Base-by-base conservation (phyloP, 257 asterid genomes). In the Penstemon newberryi region DNA sequence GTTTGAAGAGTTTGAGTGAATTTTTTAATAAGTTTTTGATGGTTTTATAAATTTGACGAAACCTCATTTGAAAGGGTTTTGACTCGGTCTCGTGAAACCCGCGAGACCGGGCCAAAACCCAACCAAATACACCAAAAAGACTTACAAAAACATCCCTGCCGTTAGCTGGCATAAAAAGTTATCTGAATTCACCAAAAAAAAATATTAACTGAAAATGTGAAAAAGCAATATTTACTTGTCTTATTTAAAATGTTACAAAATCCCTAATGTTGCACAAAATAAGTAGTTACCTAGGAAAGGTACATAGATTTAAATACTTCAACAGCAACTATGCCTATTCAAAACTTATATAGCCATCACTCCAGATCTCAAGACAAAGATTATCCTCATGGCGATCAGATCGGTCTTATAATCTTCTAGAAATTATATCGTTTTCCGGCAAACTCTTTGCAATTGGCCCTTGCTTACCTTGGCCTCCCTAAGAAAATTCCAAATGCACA, bases 381-480 rank as follows among this genome's bases (percentile, higher is more conserved):
- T 52, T 13, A 47, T 3, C 68, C 70, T 8, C 55, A 9, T 11
- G 12, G 15, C 12, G 18, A 39, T 58, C 33, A 19, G 18, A 36
- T 12, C 59, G 18, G n/a, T 44, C 59, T 47, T 46, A 63, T 52
- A 61, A 71, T 44, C 72, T 39, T 38, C 56, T 18, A 10, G 74
- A 49, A 13, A 45, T 19, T 9, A 49, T 4, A 60, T 70, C 71
- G 18, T 65, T 69, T 68, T 71, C 75, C 40, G 58, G 77, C 63
- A 70, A 8, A 73, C 71, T 83, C 79, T 69, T 75, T 43, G 73
- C 40, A 33, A 36, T 70, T 54, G 70, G 60, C 63, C 78, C 84
- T 39, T 63, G 82, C 83, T 81, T 79, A 47, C 59, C 66, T 59
- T 70, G 71, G 58, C 81, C 78, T 59, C 79, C 86, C 86, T 82